Conservation (phyloP, 176 grass and related monocot genomes). For the Juncus inflexus region DNA sequence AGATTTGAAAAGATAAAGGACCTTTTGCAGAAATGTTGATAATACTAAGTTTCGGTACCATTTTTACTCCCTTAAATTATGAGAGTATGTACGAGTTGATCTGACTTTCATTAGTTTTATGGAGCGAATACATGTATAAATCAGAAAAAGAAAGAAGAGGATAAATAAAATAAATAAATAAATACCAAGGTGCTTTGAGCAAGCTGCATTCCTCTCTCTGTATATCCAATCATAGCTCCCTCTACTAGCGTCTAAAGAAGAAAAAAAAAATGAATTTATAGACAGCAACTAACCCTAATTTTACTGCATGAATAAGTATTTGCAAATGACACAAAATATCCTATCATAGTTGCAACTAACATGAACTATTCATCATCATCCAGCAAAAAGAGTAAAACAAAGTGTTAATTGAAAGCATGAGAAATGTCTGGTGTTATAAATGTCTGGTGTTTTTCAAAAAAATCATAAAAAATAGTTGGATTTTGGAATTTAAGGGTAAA, state of each 20-base stretch:
- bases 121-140: background rate
- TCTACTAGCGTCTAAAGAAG: constrained; percentile 63
- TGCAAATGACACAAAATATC: too few relatives aligned
- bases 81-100: too few relatives aligned
- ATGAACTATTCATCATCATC: too few relatives aligned
- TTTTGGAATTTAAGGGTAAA: background rate
- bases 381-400: background rate
- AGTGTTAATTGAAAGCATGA: background rate
- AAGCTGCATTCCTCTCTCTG: constrained; percentile 90
- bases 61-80: too few relatives aligned
- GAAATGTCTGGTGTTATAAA: background rate
- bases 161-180: constrained; percentile 24
- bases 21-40: too few relatives aligned
- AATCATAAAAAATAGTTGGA: background rate
- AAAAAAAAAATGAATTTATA: constrained; percentile 9
- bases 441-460: background rate
- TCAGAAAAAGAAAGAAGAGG: background rate
- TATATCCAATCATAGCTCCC: constrained; percentile 91
- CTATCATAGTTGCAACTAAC: too few relatives aligned
- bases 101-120: too few relatives aligned
- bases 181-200: constrained; percentile 85
- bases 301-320: too few relatives aligned
- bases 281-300: too few relatives aligned
- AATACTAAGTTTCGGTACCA: too few relatives aligned
- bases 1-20: background rate